Evolutionary conservation across 805 yeast genomes (phyloP).

Genomic region (Metschnikowia borealis): DNA sequence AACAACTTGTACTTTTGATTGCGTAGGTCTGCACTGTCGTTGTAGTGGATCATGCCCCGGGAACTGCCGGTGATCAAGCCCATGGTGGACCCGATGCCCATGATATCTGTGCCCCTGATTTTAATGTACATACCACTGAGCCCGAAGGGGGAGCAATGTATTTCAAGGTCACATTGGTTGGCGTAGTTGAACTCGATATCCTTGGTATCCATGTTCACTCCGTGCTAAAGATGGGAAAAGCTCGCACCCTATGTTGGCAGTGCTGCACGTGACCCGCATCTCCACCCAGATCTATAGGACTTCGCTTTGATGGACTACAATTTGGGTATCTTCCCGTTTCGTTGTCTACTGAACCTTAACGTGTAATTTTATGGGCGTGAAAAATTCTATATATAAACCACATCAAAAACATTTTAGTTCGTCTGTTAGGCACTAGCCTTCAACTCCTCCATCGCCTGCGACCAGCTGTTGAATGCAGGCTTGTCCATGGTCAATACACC

Average conservation of each 20-base stretch:
- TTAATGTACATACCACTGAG: conserved; percentile 49
- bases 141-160: conserved; percentile 57
- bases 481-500: conserved; percentile 1
- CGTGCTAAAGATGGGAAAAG: neutral
- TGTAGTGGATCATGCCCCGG: conserved; percentile 46
- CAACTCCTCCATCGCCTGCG: neutral
- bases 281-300: neutral
- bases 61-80: conserved; percentile 52
- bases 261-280: neutral
- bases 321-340: too few relatives aligned
- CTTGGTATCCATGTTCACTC: neutral
- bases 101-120: conserved; percentile 44
- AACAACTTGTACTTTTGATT: conserved; percentile 47
- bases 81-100: conserved; percentile 56
- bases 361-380: too few relatives aligned
- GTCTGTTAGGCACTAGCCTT: neutral
- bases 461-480: neutral
- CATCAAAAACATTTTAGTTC: too few relatives aligned
- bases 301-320: too few relatives aligned
- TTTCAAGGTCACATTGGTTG: conserved; percentile 49
- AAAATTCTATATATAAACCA: too few relatives aligned
- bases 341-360: too few relatives aligned
- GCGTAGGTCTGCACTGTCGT: conserved; percentile 42
- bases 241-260: neutral
- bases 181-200: conserved; percentile 39